Evolutionary conservation across 495 filamentous ascomycete species (phyloP), one percentile per base, ranked within the genome.

Genomic region (Gamarada debralockiae): DNA sequence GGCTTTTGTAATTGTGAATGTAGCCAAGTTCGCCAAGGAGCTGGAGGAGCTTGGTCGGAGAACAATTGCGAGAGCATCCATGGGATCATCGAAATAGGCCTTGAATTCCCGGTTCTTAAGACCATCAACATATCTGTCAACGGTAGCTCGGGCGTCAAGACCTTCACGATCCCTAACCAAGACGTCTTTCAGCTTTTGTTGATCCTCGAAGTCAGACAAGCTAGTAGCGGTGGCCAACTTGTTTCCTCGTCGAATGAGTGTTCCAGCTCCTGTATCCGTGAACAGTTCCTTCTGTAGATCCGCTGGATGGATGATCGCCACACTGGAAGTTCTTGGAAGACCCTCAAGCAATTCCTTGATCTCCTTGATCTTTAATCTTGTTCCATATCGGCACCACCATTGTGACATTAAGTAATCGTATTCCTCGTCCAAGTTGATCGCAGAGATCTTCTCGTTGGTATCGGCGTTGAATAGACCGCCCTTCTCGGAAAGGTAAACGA

Each of bases 401-500:
- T 97, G 91, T 42, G 78, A 83, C 92, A 98, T 96, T 60, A 97
- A 77, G 65, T 90, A 79, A 14, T 96, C 95, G 65, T 87, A 98
- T 69, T 98, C 93, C 71, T 98, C 92, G 61, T 98, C 93, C 20
- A 98, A 80, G 73, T 98, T 97, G 66, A 98, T 98, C 45, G 84
- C 90, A 8, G 92, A 96, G 60, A 98, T 97, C 76, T 96, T 96
- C 75, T 95, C 87, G 40, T 88, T 87, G 13, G 86, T 90, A 54
- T 93, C 89, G 50, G 89, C 92, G 65, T 97, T 90, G 72, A 95
- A 96, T 27, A 98, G 72, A 15, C 93, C 93, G 33, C 93, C 93
- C 78, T 97, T 97, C 75, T 98, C 93, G 24, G 90, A 95, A 17
- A 98, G 82, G 70, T 97, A 98, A 42, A 98, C 92, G 41, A 97